A percentile compares a stretch with the other conserved stretches of the same genome.
phyloP scores from a whole-genome alignment of 352 stramenopile species.

The Phytophthora europaea region DNA sequence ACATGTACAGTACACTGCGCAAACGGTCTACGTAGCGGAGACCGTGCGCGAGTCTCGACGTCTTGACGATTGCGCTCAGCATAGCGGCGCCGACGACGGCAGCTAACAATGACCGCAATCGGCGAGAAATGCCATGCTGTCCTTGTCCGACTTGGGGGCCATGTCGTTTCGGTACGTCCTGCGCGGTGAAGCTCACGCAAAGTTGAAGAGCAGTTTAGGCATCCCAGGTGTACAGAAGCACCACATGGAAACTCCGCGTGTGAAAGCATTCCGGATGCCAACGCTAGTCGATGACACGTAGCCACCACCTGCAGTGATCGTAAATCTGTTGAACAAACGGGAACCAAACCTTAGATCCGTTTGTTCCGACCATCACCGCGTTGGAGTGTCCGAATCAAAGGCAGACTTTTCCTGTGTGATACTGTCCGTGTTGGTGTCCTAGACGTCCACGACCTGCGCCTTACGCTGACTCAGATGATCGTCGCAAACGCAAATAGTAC shows the following conservation, averaged over 20 bases:
- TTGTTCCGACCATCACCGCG: conserved; percentile 1
- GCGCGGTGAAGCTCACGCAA: too few relatives aligned
- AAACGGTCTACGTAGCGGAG: conserved; percentile 2
- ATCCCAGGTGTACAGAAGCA: conserved; percentile 16
- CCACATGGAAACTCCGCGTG: conserved; percentile 12
- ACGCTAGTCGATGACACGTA: neutral
- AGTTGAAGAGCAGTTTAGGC: conserved; percentile 6
- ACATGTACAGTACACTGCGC: neutral
- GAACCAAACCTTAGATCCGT: conserved; percentile 8
- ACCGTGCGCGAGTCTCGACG: neutral
- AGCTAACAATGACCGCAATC: neutral
- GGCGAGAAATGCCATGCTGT: neutral
- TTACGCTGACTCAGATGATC: neutral
- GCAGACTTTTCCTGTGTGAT: conserved; percentile 3
- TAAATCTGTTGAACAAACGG: conserved; percentile 1
- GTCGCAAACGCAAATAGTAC: conserved; percentile 9
- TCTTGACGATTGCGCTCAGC: neutral
- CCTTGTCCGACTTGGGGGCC: conserved; percentile 29
- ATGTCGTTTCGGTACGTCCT: neutral
- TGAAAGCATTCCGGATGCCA: conserved; percentile 12
- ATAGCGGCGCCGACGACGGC: neutral
- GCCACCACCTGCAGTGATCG: neutral
- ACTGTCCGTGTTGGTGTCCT: neutral
- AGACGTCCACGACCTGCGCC: neutral
- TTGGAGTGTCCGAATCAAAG: conserved; percentile 10